Evolutionary conservation across 2,329 filamentous ascomycete species (phyloP), one percentile per base, ranked within the genome.

Genomic region (Corynespora cassiicola): DNA sequence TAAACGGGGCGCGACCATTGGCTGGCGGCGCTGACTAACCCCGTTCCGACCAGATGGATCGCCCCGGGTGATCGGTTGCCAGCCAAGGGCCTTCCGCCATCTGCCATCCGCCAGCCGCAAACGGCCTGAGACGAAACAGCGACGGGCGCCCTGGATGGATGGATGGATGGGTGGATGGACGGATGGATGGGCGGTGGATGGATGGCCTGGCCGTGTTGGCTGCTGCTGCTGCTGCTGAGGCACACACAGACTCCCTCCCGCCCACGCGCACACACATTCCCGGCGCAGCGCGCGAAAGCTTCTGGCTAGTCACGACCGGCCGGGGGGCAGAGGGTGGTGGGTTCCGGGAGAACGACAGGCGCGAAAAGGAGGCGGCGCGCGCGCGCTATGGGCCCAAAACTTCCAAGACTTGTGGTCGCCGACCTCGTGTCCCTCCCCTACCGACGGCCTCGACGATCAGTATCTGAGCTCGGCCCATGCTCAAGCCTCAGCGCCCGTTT

Each of bases 401-500:
- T 32, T 34, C 42, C 39, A 47, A 43, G 42, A 32, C 31, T 37
- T 44, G 17, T 29, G 43, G 54, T 66, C 64, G 64, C 61, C 64
- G 64, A 68, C 63, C 61, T 65, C 49, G 47, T 51, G 46, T 45
- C 49, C 42, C 47, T 52, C 48, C 52, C 57, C 45, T 41, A 43
- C 46, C 32, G 42, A 54, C 43, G 47, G 43, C 42, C 52, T 52
- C 50, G 61, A 52, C 56, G 61, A 66, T 66, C 59, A 51, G 48
- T 50, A 61, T 58, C 44, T 52, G 45, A 41, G 54, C 55, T 58
- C 53, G 53, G 61, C 46, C 53, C 57, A 50, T 48, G 47, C 33
- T 45, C 54, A 54, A 54, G 61, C 58, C 59, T 61, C 57, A 61
- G 55, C 60, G 41, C 60, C 63, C 65, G 65, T 66, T 67, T 68